These are phyloP conservation scores for Albugo candida DNA, from an alignment of 352 stramenopile genomes.

Conservation along the genomic window DNA sequence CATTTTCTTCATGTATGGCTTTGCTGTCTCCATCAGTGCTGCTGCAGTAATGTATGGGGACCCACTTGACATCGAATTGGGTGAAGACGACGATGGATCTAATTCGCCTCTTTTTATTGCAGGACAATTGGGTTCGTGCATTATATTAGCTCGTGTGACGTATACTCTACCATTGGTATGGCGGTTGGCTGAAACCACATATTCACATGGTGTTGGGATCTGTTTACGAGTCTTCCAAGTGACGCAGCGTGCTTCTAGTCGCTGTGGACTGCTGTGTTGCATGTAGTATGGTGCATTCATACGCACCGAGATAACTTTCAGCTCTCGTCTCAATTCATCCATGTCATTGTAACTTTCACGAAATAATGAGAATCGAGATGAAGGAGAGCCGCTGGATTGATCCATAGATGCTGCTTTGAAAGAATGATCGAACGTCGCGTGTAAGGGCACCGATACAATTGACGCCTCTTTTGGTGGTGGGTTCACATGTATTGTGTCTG, in stretches of 20 bases:
- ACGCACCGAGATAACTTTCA: conserved; percentile 58
- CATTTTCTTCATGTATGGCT: conserved; percentile 30
- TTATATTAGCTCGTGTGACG: conserved; percentile 32
- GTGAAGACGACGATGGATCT: conserved; percentile 9
- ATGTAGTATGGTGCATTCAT: conserved; percentile 57
- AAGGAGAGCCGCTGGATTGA: too few relatives aligned
- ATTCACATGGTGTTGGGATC: conserved; percentile 25
- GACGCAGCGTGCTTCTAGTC: conserved; percentile 50
- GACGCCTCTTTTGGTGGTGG: too few relatives aligned
- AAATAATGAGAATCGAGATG: conserved; percentile 23
- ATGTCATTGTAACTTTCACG: conserved; percentile 57
- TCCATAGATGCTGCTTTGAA: too few relatives aligned
- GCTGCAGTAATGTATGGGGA: conserved; percentile 25
- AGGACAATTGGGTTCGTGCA: conserved; percentile 24
- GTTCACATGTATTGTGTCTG: too few relatives aligned
- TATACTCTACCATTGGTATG: conserved; percentile 61
- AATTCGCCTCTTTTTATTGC: conserved; percentile 18
- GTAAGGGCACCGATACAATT: too few relatives aligned
- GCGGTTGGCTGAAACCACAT: conserved; percentile 52
- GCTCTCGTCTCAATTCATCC: conserved; percentile 42
- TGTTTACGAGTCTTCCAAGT: conserved; percentile 56
- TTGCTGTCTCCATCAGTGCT: conserved; percentile 48
- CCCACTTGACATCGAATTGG: not conserved
- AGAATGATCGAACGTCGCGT: too few relatives aligned
- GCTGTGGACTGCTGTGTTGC: conserved; percentile 65